Base-by-base conservation (phyloP, 805 yeast genomes). In the Wickerhamomyces sydowiorum region DNA sequence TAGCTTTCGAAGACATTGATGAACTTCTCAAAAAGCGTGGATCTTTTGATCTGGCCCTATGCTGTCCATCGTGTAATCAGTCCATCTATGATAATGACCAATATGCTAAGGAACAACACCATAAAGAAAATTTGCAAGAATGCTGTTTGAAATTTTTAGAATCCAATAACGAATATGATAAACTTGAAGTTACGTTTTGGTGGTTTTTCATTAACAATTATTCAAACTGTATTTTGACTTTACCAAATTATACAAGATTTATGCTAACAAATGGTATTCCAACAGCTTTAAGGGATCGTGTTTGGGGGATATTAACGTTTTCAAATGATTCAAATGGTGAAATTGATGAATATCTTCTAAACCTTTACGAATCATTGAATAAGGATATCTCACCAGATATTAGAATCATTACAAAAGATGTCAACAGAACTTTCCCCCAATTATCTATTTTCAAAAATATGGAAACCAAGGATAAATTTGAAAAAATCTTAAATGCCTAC, bases 381-480 rank as follows among this genome's bases (percentile, higher is more conserved):
- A 57, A 54, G 9, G 75, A 70, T 44, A 57, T 64, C 42, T 65
- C 72, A 4, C 72, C 72, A 19, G 72, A 61, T 50, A 62, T 66
- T 33, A 60, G 64, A 41, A 65, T 67, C 31, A 80, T 80, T 42
- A 61, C 69, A 31, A 76, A 82, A 46, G 86, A 80, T 54, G 70
- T 80, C 48, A 67, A 67, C 43, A 60, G 86, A 40, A 79, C 86
- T 0, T 80, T 78, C 54, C 85, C 86, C 2, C 62, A 67, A 18
- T 62, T 80, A 18, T 60, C 61, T 1, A 69, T 75, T 54, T 78
- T 80, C 59, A 61, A 65, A 35, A 58, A 65, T 25, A 62, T 57
- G 15, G 61, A 64, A 17, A 70, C 66, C 14, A 54, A 74, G 40
- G 46, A 53, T 9, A 65, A 66, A 47, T 70, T 80, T 43, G 78